Percentiles rank a stretch among this genome's conserved stretches.
phyloP scores from a whole-genome alignment of 2,329 filamentous ascomycete genomes.

The Alternaria sp. region DNA sequence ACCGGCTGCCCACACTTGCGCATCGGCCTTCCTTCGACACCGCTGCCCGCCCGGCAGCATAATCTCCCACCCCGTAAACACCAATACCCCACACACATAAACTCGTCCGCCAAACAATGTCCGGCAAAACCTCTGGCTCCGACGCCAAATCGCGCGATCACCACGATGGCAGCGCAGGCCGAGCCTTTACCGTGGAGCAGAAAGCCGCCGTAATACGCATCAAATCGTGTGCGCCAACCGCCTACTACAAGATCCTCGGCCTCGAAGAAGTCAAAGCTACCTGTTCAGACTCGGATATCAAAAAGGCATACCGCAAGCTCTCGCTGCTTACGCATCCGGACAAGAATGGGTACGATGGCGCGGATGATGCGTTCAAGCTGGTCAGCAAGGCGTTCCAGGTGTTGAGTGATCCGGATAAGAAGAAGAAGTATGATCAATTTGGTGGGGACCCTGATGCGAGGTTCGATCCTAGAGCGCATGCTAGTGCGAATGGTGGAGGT shows the following conservation, averaged over 20 bases:
- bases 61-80: constrained; percentile 7
- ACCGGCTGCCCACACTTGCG: constrained; percentile 12
- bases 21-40: constrained; percentile 16
- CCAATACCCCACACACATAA: constrained; percentile 12
- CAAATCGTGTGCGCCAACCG: constrained; percentile 81
- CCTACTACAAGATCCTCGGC: constrained; percentile 94
- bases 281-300: constrained; percentile 84
- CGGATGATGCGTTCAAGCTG: constrained; percentile 99
- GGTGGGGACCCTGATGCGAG: constrained; percentile 92
- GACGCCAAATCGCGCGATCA: constrained; percentile 65
- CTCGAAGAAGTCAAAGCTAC: constrained; percentile 71
- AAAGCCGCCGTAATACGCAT: constrained; percentile 92
- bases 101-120: constrained; percentile 43
- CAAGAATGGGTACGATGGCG: constrained; percentile 96
- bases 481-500: constrained; percentile 42
- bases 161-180: constrained; percentile 78
- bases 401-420: constrained; percentile 92
- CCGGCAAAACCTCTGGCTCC: constrained; percentile 56
- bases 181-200: constrained; percentile 87
- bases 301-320: constrained; percentile 96
- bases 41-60: constrained; percentile 19
- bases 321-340: constrained; percentile 96
- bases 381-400: constrained; percentile 93
- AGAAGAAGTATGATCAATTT: constrained; percentile 84
- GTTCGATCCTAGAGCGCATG: constrained; percentile 72